Evolutionary conservation across 169 alveolate species (phyloP), one percentile per base, ranked within the genome.

Genomic region (Miamiensis avidus): DNA sequence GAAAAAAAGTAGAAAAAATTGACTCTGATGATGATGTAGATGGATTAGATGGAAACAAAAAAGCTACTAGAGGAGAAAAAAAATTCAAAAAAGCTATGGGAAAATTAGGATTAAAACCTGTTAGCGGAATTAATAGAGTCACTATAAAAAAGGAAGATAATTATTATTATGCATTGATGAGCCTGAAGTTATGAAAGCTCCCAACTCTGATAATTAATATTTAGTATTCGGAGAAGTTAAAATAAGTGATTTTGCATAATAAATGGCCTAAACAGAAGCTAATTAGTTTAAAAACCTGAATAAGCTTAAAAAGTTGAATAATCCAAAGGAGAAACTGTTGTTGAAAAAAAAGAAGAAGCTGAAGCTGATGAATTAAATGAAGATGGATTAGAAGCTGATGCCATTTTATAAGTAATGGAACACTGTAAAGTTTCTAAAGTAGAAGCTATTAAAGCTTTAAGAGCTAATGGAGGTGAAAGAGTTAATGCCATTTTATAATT

Each of bases 171-270:
- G 95, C 81, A 96, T 98, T 85, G 93, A 96, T 83, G 95, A 95
- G 91, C 99, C 99, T 16, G 99, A 98, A 74, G 99, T 98, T 33
- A 94, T 94, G 95, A 96, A 97, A 95, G 91, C 97, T 78, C 96
- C 97, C 29, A 92, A 95, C 77, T 94, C 98, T 73, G 99, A 98
- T 72, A 96, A 90, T 85, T 87, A 99, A 64, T 98, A 97, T 91
- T 97, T 98, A 82, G 95, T 98, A 81, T 97, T 98, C 95, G 99
- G 99, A 64, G 99, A 97, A 89, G 99, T 99, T 73, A 97, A 97
- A 94, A 93, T 97, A 29, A 99, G 98, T 82, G 99, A 98, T 88
- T 92, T 97, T 82, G 92, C 91, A 74, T 88, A 85, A 75, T 91
- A 88, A 88, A 76, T 88, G 64, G 97, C 95, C 33, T 77, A 88